A percentile compares a stretch with the other conserved stretches of the same genome.
phyloP scores from a whole-genome alignment of 768 basidiomycete genomes.

The Pulveroboletus frians region DNA sequence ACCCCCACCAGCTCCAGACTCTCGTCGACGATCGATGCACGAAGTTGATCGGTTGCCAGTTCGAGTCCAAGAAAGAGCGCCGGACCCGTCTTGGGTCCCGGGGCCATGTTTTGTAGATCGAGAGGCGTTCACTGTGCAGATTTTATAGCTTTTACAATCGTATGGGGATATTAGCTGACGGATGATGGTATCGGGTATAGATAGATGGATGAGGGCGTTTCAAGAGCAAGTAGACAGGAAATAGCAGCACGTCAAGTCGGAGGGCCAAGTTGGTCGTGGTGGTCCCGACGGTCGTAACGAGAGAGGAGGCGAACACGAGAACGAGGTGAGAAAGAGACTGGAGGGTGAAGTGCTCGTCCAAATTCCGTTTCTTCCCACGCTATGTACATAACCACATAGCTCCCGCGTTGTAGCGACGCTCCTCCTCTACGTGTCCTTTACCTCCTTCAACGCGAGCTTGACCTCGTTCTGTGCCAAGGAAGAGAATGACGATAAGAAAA shows the following conservation, averaged over 20 bases:
- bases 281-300: slow-evolving; percentile 27
- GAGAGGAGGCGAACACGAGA: slow-evolving; percentile 11
- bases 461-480: slow-evolving; percentile 43
- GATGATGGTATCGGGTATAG: slow-evolving; percentile 31
- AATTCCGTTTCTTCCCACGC: slow-evolving; percentile 29
- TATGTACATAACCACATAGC: slow-evolving; percentile 3
- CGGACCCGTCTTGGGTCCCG: slow-evolving; percentile 36
- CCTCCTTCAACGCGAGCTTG: slow-evolving; percentile 44
- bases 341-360: slow-evolving; percentile 9
- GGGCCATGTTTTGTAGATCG: slow-evolving; percentile 26
- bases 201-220: slow-evolving; percentile 6
- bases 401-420: slow-evolving; percentile 2
- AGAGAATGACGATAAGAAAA: too few relatives aligned
- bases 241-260: slow-evolving; percentile 3
- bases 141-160: slow-evolving; percentile 4
- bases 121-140: not conserved
- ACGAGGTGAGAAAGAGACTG: slow-evolving; percentile 8
- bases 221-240: slow-evolving; percentile 11
- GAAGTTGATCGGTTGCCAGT: slow-evolving; percentile 77
- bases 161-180: slow-evolving; percentile 12
- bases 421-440: slow-evolving; percentile 22
- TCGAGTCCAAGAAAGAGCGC: slow-evolving; percentile 83
- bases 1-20: slow-evolving; percentile 77
- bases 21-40: slow-evolving; percentile 80
- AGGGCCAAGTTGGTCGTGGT: slow-evolving; percentile 9